phyloP scores from a whole-genome alignment of 2,329 filamentous ascomycete species.

The Cytospora paraplurivora region DNA sequence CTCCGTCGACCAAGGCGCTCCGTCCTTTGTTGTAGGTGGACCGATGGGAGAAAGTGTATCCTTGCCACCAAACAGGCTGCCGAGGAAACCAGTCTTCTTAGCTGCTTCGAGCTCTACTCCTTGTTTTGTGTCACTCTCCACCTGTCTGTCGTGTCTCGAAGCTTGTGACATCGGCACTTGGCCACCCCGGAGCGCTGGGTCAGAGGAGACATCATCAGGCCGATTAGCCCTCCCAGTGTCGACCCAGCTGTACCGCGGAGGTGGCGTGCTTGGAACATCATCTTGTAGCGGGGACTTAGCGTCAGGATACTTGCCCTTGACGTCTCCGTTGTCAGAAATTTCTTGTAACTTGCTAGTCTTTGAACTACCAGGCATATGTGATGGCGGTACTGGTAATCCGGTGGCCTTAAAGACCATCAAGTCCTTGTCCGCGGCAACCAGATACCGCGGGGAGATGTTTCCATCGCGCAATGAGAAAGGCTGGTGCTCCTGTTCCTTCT shows the following conservation, averaged over 20 bases:
- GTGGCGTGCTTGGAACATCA: neutral
- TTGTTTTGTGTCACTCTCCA: neutral
- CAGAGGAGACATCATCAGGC: neutral
- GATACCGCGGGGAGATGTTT: neutral
- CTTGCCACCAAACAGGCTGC: slow-evolving; percentile 2
- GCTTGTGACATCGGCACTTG: neutral
- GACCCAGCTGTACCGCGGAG: neutral
- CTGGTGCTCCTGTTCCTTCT: neutral
- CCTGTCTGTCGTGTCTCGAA: neutral
- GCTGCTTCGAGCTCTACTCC: neutral
- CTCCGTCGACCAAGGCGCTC: slow-evolving; percentile 2
- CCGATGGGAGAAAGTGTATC: slow-evolving; percentile 5
- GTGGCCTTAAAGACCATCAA: neutral
- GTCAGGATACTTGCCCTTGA: slow-evolving; percentile 1
- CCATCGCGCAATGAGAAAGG: slow-evolving; percentile 10
- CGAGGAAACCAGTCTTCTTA: slow-evolving; percentile 1
- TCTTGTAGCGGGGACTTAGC: neutral
- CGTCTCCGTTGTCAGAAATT: neutral
- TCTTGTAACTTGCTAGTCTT: slow-evolving; percentile 8
- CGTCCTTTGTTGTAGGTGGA: slow-evolving; percentile 1
- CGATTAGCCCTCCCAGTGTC: neutral
- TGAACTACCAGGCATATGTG: slow-evolving; percentile 1
- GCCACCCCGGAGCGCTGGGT: neutral
- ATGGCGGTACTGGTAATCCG: neutral
- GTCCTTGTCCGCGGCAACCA: neutral